Percentiles rank a stretch among this genome's conserved stretches.
Conservation (phyloP, 129 eudicot species). For the Saussurea involucrata region DNA sequence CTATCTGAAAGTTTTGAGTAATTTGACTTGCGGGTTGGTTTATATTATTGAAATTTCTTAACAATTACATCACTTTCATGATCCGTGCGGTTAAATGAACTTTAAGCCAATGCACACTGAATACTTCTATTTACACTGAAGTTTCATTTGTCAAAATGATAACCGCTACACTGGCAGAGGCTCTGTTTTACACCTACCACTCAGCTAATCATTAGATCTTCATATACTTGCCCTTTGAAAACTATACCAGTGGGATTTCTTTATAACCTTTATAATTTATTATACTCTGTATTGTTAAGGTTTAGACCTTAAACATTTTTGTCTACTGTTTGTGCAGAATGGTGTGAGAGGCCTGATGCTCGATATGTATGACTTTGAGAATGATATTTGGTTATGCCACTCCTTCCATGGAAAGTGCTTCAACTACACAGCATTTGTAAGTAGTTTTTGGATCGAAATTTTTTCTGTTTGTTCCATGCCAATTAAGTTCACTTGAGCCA, state of each 20-base stretch:
- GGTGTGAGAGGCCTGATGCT: constrained; percentile 87
- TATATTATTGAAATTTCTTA: neutral
- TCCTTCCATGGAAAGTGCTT: constrained; percentile 63
- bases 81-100: constrained; percentile 6
- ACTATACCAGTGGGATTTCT: neutral
- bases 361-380: constrained; percentile 77
- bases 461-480: neutral
- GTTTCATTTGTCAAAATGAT: neutral
- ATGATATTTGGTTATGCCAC: constrained; percentile 79
- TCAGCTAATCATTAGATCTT: neutral
- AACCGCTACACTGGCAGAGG: neutral
- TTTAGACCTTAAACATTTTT: constrained; percentile 3
- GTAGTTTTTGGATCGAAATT: constrained; percentile 14
- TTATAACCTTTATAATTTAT: neutral
- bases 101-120: constrained; percentile 7
- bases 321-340: constrained; percentile 44
- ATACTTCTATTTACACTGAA: neutral
- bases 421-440: constrained; percentile 79
- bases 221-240: neutral
- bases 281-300: neutral
- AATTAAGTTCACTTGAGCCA: constrained; percentile 6
- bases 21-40: neutral
- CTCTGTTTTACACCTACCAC: constrained; percentile 8
- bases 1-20: neutral
- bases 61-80: neutral